Conservation (phyloP, 2,329 filamentous ascomycete species). For the Teratosphaeriaceae sp. region DNA sequence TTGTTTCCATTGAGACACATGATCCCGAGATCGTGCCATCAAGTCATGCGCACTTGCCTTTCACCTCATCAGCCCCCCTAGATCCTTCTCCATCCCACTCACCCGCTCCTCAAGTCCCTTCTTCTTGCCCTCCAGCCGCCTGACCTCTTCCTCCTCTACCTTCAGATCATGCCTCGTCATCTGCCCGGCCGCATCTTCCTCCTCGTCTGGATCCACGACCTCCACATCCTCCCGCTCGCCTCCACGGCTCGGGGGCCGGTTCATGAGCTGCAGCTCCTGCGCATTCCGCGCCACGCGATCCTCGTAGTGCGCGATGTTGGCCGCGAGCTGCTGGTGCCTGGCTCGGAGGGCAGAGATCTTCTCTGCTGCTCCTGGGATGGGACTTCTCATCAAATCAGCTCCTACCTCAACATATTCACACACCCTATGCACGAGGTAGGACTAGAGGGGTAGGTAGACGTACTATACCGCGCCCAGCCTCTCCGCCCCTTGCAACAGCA, state of each 20-base stretch:
- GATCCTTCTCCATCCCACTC: slow-evolving; percentile 60
- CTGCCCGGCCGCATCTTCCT: slow-evolving; percentile 31
- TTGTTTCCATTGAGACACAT: neutral
- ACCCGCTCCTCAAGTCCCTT: slow-evolving; percentile 56
- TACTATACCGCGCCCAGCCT: slow-evolving; percentile 83
- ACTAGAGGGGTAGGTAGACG: slow-evolving; percentile 38
- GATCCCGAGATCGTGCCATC: neutral
- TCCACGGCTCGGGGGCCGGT: slow-evolving; percentile 38
- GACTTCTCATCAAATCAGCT: slow-evolving; percentile 36
- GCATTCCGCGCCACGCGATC: slow-evolving; percentile 69
- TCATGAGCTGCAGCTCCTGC: slow-evolving; percentile 66
- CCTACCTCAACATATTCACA: too few species aligned
- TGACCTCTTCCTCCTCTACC: slow-evolving; percentile 62
- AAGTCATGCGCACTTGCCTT: slow-evolving; percentile 27
- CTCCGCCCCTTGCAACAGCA: slow-evolving; percentile 78
- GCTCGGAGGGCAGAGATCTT: slow-evolving; percentile 66
- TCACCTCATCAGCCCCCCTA: slow-evolving; percentile 55
- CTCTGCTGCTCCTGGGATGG: slow-evolving; percentile 70
- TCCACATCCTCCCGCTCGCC: slow-evolving; percentile 38
- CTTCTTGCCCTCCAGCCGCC: slow-evolving; percentile 58
- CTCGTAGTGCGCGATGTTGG: slow-evolving; percentile 76
- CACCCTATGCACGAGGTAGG: neutral
- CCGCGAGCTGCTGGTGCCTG: slow-evolving; percentile 62
- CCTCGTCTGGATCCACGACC: slow-evolving; percentile 35
- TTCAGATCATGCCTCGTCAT: slow-evolving; percentile 64